phyloP scores from a whole-genome alignment of 2,329 filamentous ascomycete species.

The Thelonectria rubi region DNA sequence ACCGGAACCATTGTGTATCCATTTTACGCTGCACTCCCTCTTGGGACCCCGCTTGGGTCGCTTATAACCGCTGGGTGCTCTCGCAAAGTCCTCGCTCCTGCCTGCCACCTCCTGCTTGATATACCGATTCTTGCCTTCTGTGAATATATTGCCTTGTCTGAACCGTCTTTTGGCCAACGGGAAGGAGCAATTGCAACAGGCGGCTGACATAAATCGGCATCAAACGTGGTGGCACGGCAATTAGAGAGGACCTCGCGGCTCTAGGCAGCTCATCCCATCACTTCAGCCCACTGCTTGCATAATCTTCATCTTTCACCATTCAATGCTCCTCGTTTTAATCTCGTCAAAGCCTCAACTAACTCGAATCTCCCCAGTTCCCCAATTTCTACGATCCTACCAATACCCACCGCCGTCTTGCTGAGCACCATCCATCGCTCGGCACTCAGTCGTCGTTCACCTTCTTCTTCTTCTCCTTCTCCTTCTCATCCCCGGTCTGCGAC shows the following conservation, averaged over 20 bases:
- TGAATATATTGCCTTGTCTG: slow-evolving; percentile 8
- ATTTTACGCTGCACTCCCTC: background rate
- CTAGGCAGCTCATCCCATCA: background rate
- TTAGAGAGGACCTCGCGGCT: background rate
- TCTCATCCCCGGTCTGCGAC: slow-evolving; percentile 25
- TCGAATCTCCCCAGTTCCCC: slow-evolving; percentile 5
- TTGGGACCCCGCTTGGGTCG: no score
- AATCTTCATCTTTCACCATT: background rate
- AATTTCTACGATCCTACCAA: slow-evolving; percentile 4
- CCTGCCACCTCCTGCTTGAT: background rate
- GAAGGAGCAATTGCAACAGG: slow-evolving; percentile 19
- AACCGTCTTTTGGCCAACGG: background rate
- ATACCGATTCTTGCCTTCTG: background rate
- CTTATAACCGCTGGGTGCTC: background rate
- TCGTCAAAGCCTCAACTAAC: slow-evolving; percentile 11
- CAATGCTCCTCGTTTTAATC: background rate
- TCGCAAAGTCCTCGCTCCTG: slow-evolving; percentile 4
- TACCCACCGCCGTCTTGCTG: slow-evolving; percentile 13
- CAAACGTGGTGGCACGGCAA: slow-evolving; percentile 3
- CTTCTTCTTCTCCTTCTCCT: slow-evolving; percentile 21
- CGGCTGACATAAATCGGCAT: background rate
- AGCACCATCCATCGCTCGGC: slow-evolving; percentile 3
- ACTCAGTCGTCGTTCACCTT: slow-evolving; percentile 13
- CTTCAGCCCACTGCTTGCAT: background rate
- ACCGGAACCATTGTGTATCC: slow-evolving; percentile 5